Percentiles rank a stretch among this genome's conserved stretches.
Conservation (phyloP, 2,329 filamentous ascomycete genomes). For the Elsinoe perseae region DNA sequence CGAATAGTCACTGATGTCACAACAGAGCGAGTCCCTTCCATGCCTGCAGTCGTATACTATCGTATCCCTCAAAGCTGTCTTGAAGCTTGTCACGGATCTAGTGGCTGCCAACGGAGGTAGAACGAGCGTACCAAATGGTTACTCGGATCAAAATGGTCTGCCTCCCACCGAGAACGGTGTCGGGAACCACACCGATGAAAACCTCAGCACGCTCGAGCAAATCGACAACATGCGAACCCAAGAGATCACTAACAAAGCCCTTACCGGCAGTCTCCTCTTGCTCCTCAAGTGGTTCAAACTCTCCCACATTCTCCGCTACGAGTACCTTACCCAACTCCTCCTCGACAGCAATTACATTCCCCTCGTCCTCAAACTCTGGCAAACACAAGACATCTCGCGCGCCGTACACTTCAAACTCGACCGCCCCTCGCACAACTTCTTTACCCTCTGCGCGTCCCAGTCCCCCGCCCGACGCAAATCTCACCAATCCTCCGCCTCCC, state of each 20-base stretch:
- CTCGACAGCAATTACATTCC: conserved; percentile 94
- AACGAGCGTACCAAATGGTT: conserved; percentile 11
- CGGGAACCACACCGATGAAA: conserved; percentile 23
- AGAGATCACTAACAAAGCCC: conserved; percentile 84
- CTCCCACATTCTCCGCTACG: conserved; percentile 89
- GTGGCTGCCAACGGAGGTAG: conserved; percentile 40
- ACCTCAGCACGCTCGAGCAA: conserved; percentile 52
- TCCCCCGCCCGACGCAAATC: conserved; percentile 41
- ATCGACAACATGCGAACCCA: conserved; percentile 71
- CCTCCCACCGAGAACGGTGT: conserved; percentile 32
- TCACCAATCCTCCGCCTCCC: conserved; percentile 29
- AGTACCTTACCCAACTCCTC: conserved; percentile 87
- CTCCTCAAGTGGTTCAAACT: conserved; percentile 93
- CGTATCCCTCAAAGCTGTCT: conserved; percentile 79
- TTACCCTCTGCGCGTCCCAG: conserved; percentile 73
- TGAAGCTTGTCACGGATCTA: conserved; percentile 81
- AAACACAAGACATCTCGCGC: conserved; percentile 87
- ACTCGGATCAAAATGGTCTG: conserved; percentile 17
- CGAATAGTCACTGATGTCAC: conserved; percentile 28
- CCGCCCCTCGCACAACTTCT: conserved; percentile 77
- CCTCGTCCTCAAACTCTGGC: conserved; percentile 84
- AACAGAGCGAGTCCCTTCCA: conserved; percentile 64
- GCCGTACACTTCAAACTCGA: conserved; percentile 81
- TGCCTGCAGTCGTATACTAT: conserved; percentile 89
- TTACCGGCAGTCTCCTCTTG: conserved; percentile 81